These are phyloP conservation scores for Mycosphaerella arachidis DNA, from an alignment of 2,329 filamentous ascomycete species.

Conservation along the genomic window DNA sequence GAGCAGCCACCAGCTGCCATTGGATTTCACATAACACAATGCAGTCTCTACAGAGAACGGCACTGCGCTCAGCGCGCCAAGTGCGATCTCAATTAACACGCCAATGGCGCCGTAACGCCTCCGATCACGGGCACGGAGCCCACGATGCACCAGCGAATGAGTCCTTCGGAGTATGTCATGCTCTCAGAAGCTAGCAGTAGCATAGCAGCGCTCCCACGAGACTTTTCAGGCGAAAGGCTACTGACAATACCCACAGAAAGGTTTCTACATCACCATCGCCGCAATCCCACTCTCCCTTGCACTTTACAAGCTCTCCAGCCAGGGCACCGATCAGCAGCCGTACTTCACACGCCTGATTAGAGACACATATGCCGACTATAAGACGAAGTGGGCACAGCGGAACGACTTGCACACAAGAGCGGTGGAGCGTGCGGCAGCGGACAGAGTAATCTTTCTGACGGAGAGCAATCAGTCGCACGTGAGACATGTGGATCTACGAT, in stretches of 20 bases:
- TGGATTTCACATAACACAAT: conserved; percentile 31
- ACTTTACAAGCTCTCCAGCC: conserved; percentile 44
- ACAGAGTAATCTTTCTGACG: conserved; percentile 56
- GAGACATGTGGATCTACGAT: conserved; percentile 51
- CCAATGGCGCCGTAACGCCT: conserved; percentile 40
- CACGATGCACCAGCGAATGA: conserved; percentile 42
- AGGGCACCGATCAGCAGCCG: conserved; percentile 37
- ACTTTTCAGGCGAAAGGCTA: background rate
- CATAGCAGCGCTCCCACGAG: background rate
- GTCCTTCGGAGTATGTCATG: conserved; percentile 47
- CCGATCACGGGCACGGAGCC: conserved; percentile 31
- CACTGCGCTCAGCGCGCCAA: conserved; percentile 38
- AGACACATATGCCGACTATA: conserved; percentile 50
- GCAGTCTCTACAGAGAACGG: conserved; percentile 44
- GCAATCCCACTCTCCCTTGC: conserved; percentile 43
- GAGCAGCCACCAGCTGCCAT: conserved; percentile 13
- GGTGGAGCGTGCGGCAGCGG: conserved; percentile 59
- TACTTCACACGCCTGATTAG: conserved; percentile 52
- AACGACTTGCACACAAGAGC: conserved; percentile 58
- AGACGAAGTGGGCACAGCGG: conserved; percentile 50
- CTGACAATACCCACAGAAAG: conserved; percentile 31
- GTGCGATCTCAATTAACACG: conserved; percentile 34
- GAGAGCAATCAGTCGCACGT: conserved; percentile 41
- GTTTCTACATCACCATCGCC: conserved; percentile 46
- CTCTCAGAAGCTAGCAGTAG: background rate